A percentile compares a stretch with the other conserved stretches of the same genome.
These are phyloP conservation scores for Gastrolobium bilobum DNA, from an alignment of 306 rosid genomes.

Conservation along the genomic window DNA sequence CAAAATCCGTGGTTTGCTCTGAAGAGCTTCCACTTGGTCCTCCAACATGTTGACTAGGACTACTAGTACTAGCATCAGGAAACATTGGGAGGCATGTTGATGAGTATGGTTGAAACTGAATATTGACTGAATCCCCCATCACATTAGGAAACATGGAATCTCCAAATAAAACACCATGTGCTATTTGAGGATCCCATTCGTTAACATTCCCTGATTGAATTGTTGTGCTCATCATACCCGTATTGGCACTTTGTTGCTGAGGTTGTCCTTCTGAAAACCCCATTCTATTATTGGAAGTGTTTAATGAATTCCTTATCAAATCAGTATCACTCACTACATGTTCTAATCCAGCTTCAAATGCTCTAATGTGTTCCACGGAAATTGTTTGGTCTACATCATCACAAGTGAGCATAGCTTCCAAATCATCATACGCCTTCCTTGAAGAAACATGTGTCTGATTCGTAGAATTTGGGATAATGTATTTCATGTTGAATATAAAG, in stretches of 20 bases:
- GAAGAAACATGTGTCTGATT: no score
- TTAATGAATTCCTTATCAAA: not conserved
- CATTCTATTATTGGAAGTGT: not conserved
- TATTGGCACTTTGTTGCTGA: not conserved
- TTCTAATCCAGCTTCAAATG: not conserved
- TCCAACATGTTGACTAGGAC: not conserved
- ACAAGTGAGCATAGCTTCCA: not conserved
- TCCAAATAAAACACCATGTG: not conserved
- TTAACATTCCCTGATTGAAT: not conserved
- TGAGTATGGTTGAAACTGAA: not conserved
- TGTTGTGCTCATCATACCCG: not conserved
- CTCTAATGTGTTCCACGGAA: not conserved
- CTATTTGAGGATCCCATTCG: not conserved
- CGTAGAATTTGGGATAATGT: no score
- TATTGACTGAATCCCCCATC: not conserved
- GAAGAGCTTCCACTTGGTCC: not conserved
- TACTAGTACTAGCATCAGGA: not conserved
- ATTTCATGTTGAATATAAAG: no score
- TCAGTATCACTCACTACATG: not conserved
- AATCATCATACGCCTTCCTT: not conserved
- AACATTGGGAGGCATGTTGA: not conserved
- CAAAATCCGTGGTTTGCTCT: not conserved
- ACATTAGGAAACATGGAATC: not conserved
- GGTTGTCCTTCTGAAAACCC: not conserved
- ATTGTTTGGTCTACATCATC: no score